phyloP scores from a whole-genome alignment of 129 eudicot genomes.

The Tagetes erecta region DNA sequence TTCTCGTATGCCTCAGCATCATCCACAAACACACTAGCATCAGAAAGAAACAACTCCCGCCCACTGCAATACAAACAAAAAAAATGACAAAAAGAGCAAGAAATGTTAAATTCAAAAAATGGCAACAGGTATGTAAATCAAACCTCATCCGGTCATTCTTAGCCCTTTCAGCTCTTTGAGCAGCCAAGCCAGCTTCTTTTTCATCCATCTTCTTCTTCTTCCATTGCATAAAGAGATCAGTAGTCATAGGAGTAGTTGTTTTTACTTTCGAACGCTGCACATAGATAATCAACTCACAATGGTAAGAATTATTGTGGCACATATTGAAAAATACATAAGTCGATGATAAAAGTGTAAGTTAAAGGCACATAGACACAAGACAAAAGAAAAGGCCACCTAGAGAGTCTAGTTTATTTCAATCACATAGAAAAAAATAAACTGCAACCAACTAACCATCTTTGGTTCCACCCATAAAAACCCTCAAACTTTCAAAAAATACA shows the following conservation, averaged over 20 bases:
- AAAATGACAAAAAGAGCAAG: not conserved
- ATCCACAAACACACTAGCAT: slow-evolving; percentile 69
- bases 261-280: slow-evolving; percentile 55
- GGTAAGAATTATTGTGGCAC: too few relatives aligned
- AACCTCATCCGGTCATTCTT: slow-evolving; percentile 75
- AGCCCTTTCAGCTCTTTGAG: slow-evolving; percentile 67
- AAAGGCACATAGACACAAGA: too few relatives aligned
- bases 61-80: slow-evolving; percentile 40
- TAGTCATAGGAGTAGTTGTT: slow-evolving; percentile 62
- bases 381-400: too few relatives aligned
- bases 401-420: too few relatives aligned
- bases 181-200: slow-evolving; percentile 66
- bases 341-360: too few relatives aligned
- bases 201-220: slow-evolving; percentile 56
- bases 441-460: too few relatives aligned
- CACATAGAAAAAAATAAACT: too few relatives aligned
- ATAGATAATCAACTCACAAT: not conserved
- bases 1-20: slow-evolving; percentile 62
- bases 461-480: too few relatives aligned
- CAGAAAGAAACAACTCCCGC: slow-evolving; percentile 64
- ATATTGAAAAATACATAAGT: too few relatives aligned
- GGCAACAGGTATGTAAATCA: not conserved
- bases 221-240: slow-evolving; percentile 61
- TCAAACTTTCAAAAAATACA: too few relatives aligned
- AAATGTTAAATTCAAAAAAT: too few relatives aligned